Percentiles rank a stretch among this genome's conserved stretches.
phyloP scores from a whole-genome alignment of 345 rosid genomes.

The Rhodamnia argentea region DNA sequence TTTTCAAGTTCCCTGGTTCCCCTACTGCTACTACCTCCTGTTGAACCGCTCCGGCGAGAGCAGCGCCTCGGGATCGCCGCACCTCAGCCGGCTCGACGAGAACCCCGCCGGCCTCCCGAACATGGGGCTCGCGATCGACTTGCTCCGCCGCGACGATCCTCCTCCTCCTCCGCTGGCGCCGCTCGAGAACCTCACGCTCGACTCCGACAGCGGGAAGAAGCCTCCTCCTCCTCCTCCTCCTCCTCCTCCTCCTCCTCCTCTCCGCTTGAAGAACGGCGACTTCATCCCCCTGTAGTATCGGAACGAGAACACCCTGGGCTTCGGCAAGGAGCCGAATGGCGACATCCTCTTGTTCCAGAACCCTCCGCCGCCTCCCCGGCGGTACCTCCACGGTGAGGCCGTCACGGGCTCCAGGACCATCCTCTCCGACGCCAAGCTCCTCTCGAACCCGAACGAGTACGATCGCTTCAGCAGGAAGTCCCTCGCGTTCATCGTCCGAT shows the following conservation, averaged over 20 bases:
- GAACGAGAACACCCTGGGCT: conserved; percentile 72
- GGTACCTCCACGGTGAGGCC: conserved; percentile 71
- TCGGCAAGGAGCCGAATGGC: conserved; percentile 68
- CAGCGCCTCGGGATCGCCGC: conserved; percentile 97
- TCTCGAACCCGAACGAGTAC: conserved; percentile 75
- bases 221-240: conserved; percentile 25
- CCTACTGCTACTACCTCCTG: conserved; percentile 15
- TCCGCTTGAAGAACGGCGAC: conserved; percentile 61
- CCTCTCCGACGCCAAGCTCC: conserved; percentile 63
- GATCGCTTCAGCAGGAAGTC: conserved; percentile 53
- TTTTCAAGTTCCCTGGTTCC: not conserved
- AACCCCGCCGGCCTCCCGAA: conserved; percentile 39
- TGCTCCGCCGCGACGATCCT: conserved; percentile 48
- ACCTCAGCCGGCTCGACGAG: conserved; percentile 80
- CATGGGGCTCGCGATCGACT: conserved; percentile 84
- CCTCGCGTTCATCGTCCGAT: conserved; percentile 16
- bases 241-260: conserved; percentile 12
- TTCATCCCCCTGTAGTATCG: conserved; percentile 56
- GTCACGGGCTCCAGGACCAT: conserved; percentile 59
- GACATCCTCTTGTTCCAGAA: conserved; percentile 85
- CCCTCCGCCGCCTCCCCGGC: conserved; percentile 59
- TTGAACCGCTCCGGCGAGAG: conserved; percentile 88
- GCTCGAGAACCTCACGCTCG: conserved; percentile 33
- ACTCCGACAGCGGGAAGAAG: conserved; percentile 67
- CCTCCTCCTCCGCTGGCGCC: conserved; percentile 31